Evolutionary conservation across 2,329 filamentous ascomycete genomes (phyloP), one percentile per base, ranked within the genome.

Genomic region (Endothia cerciana): DNA sequence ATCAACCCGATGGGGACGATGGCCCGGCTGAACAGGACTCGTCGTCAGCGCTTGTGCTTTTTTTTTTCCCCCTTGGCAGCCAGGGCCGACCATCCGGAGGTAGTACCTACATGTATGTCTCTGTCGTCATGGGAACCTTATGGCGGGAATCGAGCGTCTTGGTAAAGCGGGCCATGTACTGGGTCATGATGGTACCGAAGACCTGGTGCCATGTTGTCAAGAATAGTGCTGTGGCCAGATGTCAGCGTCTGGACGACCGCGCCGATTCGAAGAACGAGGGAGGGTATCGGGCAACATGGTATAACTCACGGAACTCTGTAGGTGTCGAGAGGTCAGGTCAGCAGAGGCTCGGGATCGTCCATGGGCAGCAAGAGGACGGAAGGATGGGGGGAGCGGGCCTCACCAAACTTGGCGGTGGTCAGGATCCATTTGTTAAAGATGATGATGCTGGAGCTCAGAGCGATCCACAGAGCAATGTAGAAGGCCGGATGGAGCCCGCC

Each of bases 351-450:
- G 19, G 19, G n/a, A 7, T 28, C 41, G 4, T 17, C 15, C 13
- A 22, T 25, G 36, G n/a, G 10, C 2, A 38, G 6, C 1, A 57
- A 56, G 41, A 43, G 28, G 17, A 17, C 36, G 38, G 22, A 8
- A 57, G 45, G 28, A n/a, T 57, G 63, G n/a, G 22, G 41, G 15
- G 60, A 25, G 33, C 4, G 36, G 38, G 53, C 15, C 88, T 81
- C 82, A 91, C 89, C 86, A 81, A 96, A 96, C 71, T 91, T 85
- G 70, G 89, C 85, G 51, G 89, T 92, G 74, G 93, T 89, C 68
- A 97, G 85, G 73, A 97, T 91, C 87, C 91, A 95, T 86, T 97
- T 97, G 88, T 97, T 97, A 88, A 97, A 97, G 69, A 97, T 83
- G 77, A 97, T 97, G 74, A 97, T 92, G 74, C 89, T 91, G 60